phyloP scores from a whole-genome alignment of 345 rosid genomes.

The Populus nigra region DNA sequence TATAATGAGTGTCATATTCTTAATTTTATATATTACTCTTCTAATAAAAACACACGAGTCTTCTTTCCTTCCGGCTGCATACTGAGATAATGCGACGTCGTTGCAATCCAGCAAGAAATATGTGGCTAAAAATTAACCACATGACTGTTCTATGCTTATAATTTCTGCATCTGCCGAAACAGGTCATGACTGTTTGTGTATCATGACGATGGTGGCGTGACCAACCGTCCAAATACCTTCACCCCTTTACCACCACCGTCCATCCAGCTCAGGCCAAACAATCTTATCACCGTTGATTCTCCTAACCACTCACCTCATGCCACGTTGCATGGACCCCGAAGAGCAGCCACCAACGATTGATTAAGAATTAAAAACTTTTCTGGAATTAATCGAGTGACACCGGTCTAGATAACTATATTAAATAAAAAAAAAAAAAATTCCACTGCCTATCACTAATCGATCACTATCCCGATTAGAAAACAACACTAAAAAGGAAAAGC shows the following conservation, averaged over 20 bases:
- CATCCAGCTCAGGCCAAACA: slow-evolving; percentile 20
- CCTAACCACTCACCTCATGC: slow-evolving; percentile 20
- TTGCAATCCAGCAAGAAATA: background rate
- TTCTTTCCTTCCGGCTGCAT: background rate
- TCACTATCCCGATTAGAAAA: background rate
- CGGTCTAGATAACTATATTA: too few species aligned
- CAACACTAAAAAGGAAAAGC: background rate
- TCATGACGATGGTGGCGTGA: background rate
- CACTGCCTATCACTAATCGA: background rate
- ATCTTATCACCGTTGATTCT: slow-evolving; percentile 12
- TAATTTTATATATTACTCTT: too few species aligned
- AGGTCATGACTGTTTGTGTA: background rate
- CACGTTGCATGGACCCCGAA: slow-evolving; percentile 5
- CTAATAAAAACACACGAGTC: background rate
- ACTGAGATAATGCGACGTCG: background rate
- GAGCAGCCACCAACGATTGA: background rate
- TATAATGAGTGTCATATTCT: too few species aligned
- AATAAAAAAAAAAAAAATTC: too few species aligned
- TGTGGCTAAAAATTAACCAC: background rate
- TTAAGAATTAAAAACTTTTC: too few species aligned
- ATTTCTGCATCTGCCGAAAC: background rate
- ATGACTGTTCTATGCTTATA: background rate
- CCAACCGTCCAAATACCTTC: slow-evolving; percentile 20
- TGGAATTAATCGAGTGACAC: too few species aligned
- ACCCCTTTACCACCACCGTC: slow-evolving; percentile 29